Base-by-base conservation (phyloP, 768 basidiomycete genomes). In the Tulasnella sp. region DNA sequence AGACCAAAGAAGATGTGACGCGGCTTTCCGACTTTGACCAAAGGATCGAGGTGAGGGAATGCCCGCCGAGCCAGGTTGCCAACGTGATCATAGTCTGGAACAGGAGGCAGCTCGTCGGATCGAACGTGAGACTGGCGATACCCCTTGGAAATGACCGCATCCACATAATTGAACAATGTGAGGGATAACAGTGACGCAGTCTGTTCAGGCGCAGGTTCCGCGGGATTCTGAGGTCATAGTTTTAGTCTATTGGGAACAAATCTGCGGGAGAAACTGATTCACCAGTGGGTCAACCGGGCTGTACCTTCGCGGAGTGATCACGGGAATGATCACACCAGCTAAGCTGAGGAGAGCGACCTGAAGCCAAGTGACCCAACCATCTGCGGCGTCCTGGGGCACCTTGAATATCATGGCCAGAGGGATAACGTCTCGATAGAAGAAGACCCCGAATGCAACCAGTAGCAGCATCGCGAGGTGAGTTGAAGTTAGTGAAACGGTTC, bases 341-440 rank as follows among this genome's bases (percentile, higher is more conserved):
- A 78, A 29, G 5, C 72, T 63, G 15, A 84, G 72, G 10, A 80
- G 51, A n/a, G 61, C 65, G 3, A 82, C 59, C 65, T 82, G 78
- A 2, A 70, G 68, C 83, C 83, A 85, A 19, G 83, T 67, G 31
- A 80, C 59, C 51, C 67, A 60, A 5, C 80, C 77, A 63, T 79
- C 78, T 1, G 66, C 65, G 1, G 66, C 64, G 63, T 86, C 84
- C n/a, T 70, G 61, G 5, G 82, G 80, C 12, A 56, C 34, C 22
- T 74, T 69, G n/a, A 72, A 73, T 67, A 73, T 83, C 0, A 81
- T 84, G 15, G 74, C 69, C 8, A 84, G 65, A 11, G 84, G 84
- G 67, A 74, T 82, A 5, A 85, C 51, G 55, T 74, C 71, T 9
- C 66, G 63, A 43, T 63, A 66, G 2, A 70, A 69, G 64, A 76